Conservation (phyloP, 164 flowering plant species). For the Vitis cinerea region DNA sequence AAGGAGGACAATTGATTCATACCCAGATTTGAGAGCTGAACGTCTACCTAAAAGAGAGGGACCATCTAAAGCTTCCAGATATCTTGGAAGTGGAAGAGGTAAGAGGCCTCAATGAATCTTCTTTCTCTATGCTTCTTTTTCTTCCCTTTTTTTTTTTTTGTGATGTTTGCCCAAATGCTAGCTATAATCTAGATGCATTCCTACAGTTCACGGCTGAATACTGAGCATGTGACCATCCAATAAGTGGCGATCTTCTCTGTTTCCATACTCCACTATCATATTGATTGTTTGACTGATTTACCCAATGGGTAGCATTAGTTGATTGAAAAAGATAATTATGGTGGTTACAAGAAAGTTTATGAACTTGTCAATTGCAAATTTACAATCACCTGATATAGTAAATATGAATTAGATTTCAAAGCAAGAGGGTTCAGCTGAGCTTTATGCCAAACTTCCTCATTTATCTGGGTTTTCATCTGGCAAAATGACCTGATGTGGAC, state of each 20-base stretch:
- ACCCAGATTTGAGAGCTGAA: conserved; percentile 70
- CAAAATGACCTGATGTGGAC: too few species aligned
- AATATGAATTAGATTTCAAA: too few species aligned
- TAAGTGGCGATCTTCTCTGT: background rate
- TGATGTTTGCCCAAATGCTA: background rate
- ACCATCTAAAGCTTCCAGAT: conserved; percentile 71
- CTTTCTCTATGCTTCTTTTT: too few species aligned
- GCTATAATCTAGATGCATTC: too few species aligned
- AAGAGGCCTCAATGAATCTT: conserved; percentile 11
- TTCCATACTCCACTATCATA: background rate
- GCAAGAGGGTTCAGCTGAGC: too few species aligned
- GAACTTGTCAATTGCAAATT: too few species aligned
- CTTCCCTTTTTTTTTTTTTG: background rate
- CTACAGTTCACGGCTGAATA: background rate
- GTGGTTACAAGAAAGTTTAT: too few species aligned
- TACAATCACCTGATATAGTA: too few species aligned
- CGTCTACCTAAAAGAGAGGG: conserved; percentile 51
- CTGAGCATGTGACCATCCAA: background rate
- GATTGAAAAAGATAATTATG: background rate
- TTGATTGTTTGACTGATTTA: background rate
- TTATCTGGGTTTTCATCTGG: background rate
- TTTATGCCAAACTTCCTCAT: too few species aligned
- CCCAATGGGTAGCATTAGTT: background rate
- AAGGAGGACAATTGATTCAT: conserved; percentile 74
- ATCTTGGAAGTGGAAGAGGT: conserved; percentile 85